phyloP scores from a whole-genome alignment of 345 rosid genomes.

The Erucastrum elatum region DNA sequence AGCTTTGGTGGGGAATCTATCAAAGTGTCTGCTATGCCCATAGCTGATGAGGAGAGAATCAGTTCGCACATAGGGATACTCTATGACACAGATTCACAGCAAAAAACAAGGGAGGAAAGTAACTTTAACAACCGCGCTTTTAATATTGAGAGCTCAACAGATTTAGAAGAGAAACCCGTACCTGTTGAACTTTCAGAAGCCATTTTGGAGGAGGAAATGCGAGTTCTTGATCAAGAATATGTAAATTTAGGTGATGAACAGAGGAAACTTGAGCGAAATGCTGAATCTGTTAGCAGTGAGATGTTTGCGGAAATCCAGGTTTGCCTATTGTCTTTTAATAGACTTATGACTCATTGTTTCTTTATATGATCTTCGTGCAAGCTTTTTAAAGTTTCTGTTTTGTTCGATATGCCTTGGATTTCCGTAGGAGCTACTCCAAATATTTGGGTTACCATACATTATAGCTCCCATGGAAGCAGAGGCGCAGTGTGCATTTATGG shows the following conservation, averaged over 20 bases:
- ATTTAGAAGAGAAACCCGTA: conserved; percentile 29
- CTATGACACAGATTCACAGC: conserved; percentile 36
- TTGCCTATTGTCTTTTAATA: conserved; percentile 18
- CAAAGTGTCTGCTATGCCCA: conserved; percentile 28
- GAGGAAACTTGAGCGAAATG: conserved; percentile 86
- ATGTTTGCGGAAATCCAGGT: conserved; percentile 98
- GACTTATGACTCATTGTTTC: conserved; percentile 8
- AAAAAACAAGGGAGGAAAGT: conserved; percentile 35
- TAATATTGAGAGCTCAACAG: conserved; percentile 29
- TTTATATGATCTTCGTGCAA: not conserved
- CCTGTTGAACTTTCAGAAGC: conserved; percentile 49
- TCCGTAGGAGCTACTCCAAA: conserved; percentile 85
- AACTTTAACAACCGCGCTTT: conserved; percentile 15
- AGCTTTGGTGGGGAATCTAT: conserved; percentile 33
- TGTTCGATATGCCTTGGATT: conserved; percentile 8
- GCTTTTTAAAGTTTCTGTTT: not conserved
- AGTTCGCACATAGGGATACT: conserved; percentile 32
- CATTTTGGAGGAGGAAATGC: conserved; percentile 75
- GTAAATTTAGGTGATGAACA: conserved; percentile 70
- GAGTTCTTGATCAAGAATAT: conserved; percentile 55
- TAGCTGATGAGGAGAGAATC: conserved; percentile 39
- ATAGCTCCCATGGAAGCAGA: conserved; percentile 99
- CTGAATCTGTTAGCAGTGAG: conserved; percentile 92
- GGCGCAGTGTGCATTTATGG: conserved; percentile 96
- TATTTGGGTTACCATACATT: conserved; percentile 95